Percentiles rank a stretch among this genome's conserved stretches.
Conservation (phyloP, 2,329 filamentous ascomycete species). For the Dactylella cylindrospora region DNA sequence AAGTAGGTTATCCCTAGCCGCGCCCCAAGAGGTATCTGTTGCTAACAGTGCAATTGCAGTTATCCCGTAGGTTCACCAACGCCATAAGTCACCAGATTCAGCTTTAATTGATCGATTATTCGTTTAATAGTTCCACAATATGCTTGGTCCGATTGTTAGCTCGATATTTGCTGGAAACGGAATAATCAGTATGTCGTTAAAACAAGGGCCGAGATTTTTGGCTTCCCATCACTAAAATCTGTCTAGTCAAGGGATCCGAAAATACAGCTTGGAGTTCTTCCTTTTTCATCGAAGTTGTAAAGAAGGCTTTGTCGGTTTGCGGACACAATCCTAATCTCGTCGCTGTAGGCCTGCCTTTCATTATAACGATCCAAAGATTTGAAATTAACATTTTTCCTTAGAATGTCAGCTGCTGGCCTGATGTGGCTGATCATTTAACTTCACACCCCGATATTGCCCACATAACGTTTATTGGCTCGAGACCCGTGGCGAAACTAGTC, state of each 20-base stretch:
- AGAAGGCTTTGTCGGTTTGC: slow-evolving; percentile 76
- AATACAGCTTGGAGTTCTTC: slow-evolving; percentile 88
- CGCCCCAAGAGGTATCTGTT: slow-evolving; percentile 44
- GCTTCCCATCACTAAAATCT: background rate
- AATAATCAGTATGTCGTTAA: slow-evolving; percentile 63
- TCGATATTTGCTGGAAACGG: slow-evolving; percentile 88
- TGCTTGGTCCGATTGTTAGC: slow-evolving; percentile 86
- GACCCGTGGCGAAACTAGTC: slow-evolving; percentile 81
- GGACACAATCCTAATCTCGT: slow-evolving; percentile 80
- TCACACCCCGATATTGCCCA: slow-evolving; percentile 82
- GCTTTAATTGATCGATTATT: slow-evolving; percentile 2
- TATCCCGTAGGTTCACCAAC: slow-evolving; percentile 53
- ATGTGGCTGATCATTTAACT: slow-evolving; percentile 76
- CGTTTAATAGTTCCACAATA: slow-evolving; percentile 76
- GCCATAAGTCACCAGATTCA: too few relatives aligned
- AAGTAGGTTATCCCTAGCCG: slow-evolving; percentile 63
- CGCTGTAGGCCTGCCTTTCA: slow-evolving; percentile 55
- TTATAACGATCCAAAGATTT: background rate
- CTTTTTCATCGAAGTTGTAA: slow-evolving; percentile 79
- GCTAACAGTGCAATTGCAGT: slow-evolving; percentile 48
- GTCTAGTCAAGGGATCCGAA: slow-evolving; percentile 83
- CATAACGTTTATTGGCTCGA: slow-evolving; percentile 93
- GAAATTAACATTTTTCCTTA: background rate
- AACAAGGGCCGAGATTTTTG: too few relatives aligned
- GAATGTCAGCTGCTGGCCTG: slow-evolving; percentile 77